phyloP scores from a whole-genome alignment of 129 eudicot species.

The Sambucus nigra region DNA sequence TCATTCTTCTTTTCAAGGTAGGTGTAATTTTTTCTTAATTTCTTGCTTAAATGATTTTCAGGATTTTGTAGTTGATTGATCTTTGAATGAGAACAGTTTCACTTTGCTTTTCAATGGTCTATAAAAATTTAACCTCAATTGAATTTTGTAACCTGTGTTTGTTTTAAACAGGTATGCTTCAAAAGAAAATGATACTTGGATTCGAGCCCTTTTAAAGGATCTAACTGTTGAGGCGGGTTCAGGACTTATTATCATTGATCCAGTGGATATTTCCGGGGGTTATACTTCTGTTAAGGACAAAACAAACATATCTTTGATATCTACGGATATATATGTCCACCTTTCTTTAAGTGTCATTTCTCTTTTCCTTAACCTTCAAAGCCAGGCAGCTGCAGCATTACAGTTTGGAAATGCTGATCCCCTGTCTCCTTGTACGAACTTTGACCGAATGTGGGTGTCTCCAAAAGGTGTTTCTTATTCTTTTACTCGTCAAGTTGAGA shows the following conservation, averaged over 20 bases:
- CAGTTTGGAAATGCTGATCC: slow-evolving; percentile 80
- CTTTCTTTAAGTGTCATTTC: slow-evolving; percentile 83
- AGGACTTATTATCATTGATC: slow-evolving; percentile 87
- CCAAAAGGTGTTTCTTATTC: slow-evolving; percentile 48
- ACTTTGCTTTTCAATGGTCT: background rate
- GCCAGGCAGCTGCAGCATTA: slow-evolving; percentile 67
- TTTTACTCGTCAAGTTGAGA: slow-evolving; percentile 4
- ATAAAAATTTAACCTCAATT: background rate
- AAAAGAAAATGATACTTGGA: slow-evolving; percentile 91
- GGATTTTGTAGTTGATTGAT: background rate
- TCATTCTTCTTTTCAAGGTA: background rate
- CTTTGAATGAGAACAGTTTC: background rate
- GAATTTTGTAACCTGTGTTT: background rate
- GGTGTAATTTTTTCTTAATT: background rate
- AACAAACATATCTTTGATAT: slow-evolving; percentile 71
- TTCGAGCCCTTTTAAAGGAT: slow-evolving; percentile 81
- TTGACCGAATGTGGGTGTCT: slow-evolving; percentile 82
- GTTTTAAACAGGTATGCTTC: slow-evolving; percentile 64
- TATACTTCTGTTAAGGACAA: slow-evolving; percentile 92
- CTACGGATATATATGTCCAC: slow-evolving; percentile 71
- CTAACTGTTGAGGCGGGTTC: slow-evolving; percentile 93
- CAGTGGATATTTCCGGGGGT: slow-evolving; percentile 92
- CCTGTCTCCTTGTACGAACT: slow-evolving; percentile 77
- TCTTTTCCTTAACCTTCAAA: slow-evolving; percentile 83
- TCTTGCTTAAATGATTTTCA: background rate